Percentiles rank a stretch among this genome's conserved stretches.
Conservation (phyloP, 495 filamentous ascomycete species). For the Daldinia decipiens region DNA sequence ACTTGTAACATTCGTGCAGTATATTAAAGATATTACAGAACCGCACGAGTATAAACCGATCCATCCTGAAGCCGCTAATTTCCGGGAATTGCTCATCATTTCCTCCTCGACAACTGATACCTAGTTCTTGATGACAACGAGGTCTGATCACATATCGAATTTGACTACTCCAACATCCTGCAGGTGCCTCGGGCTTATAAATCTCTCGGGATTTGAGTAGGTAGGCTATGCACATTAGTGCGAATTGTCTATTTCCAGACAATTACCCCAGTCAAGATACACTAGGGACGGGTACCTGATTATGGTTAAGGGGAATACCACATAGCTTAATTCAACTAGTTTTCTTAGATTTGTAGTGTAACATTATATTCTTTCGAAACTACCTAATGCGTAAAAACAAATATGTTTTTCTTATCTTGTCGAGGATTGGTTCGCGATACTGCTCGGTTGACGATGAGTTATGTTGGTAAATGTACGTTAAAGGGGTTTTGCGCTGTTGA, state of each 20-base stretch:
- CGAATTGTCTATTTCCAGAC: not conserved
- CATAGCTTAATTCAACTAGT: not conserved
- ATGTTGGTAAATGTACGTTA: no score
- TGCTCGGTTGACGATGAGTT: no score
- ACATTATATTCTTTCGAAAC: not conserved
- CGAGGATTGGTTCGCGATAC: no score
- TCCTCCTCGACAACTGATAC: no score
- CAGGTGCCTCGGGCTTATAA: not conserved
- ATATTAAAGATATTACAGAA: no score
- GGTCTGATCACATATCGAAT: not conserved
- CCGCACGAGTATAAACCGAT: no score
- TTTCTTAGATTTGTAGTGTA: not conserved
- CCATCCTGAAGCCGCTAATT: no score
- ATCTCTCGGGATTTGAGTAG: not conserved
- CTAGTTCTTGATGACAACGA: no score
- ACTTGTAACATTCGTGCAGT: no score
- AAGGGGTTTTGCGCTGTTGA: no score
- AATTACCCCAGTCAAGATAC: not conserved
- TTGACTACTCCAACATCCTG: not conserved
- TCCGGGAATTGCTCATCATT: not conserved
- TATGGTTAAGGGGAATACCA: not conserved
- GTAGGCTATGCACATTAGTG: not conserved
- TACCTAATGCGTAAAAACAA: no score
- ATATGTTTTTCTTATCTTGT: no score
- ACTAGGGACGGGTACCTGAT: constrained; percentile 6